Evolutionary conservation across 2,329 filamentous ascomycete genomes (phyloP).

Genomic region (Ustulina deusta): DNA sequence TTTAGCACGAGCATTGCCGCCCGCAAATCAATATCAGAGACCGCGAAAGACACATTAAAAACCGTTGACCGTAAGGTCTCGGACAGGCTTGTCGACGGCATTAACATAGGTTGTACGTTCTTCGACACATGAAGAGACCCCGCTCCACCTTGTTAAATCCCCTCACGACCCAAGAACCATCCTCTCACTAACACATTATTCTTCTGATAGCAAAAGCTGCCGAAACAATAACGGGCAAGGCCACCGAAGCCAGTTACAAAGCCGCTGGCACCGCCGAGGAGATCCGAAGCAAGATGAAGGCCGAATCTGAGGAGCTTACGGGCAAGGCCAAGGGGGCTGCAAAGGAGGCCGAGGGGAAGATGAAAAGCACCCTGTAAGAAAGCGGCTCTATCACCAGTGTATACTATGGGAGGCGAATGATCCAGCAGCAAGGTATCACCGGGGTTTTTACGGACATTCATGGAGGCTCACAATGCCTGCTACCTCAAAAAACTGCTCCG

Average conservation of each 20-base stretch:
- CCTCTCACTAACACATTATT: constrained; percentile 15
- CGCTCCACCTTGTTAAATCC: no score
- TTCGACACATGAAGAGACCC: background rate
- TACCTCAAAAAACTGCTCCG: background rate
- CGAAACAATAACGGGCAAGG: constrained; percentile 63
- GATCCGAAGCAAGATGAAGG: constrained; percentile 47
- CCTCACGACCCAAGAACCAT: no score
- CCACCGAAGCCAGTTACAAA: constrained; percentile 53
- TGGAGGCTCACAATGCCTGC: background rate
- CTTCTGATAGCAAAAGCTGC: constrained; percentile 51
- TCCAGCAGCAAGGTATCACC: background rate
- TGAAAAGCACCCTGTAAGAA: constrained; percentile 24
- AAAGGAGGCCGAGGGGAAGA: constrained; percentile 42
- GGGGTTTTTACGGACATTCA: background rate
- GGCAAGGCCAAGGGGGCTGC: constrained; percentile 56
- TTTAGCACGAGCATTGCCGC: constrained; percentile 62
- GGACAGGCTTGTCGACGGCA: constrained; percentile 71
- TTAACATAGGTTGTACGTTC: constrained; percentile 68
- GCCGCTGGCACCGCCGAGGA: constrained; percentile 53
- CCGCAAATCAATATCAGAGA: constrained; percentile 64
- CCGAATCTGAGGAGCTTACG: constrained; percentile 50
- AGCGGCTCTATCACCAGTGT: background rate
- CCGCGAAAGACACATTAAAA: constrained; percentile 71
- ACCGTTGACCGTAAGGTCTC: constrained; percentile 69
- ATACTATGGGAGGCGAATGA: background rate